These are phyloP conservation scores for Arachis hypogaea DNA, from an alignment of 306 rosid species.

Conservation along the genomic window DNA sequence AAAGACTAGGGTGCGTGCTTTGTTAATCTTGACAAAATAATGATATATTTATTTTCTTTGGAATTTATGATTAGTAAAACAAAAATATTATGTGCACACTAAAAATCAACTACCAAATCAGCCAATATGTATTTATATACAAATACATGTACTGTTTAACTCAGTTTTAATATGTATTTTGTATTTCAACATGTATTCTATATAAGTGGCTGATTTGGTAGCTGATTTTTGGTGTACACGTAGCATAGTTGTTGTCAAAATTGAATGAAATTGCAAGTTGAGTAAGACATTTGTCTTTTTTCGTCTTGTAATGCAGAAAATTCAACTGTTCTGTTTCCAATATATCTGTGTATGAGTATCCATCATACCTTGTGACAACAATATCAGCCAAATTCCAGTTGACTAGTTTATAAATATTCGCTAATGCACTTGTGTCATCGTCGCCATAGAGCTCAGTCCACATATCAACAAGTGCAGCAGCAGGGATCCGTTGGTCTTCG, in stretches of 20 bases:
- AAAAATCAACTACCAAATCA: too few relatives aligned
- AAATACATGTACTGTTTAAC: too few relatives aligned
- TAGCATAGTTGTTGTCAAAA: background rate
- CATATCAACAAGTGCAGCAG: constrained; percentile 62
- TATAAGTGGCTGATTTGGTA: too few relatives aligned
- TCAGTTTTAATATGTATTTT: too few relatives aligned
- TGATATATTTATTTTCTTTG: too few relatives aligned
- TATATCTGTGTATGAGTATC: background rate
- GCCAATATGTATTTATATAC: too few relatives aligned
- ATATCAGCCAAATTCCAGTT: constrained; percentile 44
- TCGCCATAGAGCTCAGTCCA: constrained; percentile 55
- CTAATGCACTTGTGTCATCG: constrained; percentile 45
- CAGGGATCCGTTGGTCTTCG: constrained; percentile 66
- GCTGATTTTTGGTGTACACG: too few relatives aligned
- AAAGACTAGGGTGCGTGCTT: background rate
- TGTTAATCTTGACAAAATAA: background rate
- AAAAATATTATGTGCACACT: too few relatives aligned
- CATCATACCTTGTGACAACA: constrained; percentile 56
- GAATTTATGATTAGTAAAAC: too few relatives aligned
- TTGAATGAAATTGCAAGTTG: background rate
- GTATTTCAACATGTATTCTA: too few relatives aligned
- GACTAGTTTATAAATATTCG: constrained; percentile 43
- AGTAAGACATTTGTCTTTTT: constrained; percentile 50
- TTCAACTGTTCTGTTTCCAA: too few relatives aligned
- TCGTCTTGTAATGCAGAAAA: too few relatives aligned